A percentile compares a stretch with the other conserved stretches of the same genome.
Evolutionary conservation across 2,329 filamentous ascomycete genomes (phyloP).

Genomic region (Cercospora beticola): DNA sequence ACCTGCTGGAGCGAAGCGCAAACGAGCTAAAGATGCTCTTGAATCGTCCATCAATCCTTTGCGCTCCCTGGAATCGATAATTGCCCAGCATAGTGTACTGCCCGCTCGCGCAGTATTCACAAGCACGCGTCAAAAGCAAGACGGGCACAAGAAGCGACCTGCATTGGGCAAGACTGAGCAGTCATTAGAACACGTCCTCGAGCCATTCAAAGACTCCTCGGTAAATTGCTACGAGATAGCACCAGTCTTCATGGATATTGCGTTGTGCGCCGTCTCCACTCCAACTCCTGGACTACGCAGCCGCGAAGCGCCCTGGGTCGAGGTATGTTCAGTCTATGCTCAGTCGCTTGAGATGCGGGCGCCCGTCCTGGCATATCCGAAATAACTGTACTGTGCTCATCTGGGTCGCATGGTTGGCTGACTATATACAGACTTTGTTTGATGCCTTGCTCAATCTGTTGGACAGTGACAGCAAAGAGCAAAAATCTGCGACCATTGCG

Average conservation of each 20-base stretch:
- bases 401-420: not conserved
- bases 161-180: not conserved
- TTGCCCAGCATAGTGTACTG: constrained; percentile 46
- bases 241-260: constrained; percentile 41
- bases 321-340: constrained; percentile 24
- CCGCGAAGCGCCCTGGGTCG: constrained; percentile 47
- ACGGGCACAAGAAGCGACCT: not conserved
- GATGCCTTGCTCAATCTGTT: not conserved
- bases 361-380: not conserved
- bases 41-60: not conserved
- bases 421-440: constrained; percentile 1
- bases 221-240: constrained; percentile 13
- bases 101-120: constrained; percentile 44
- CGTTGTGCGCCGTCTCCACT: constrained; percentile 43
- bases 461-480: not conserved
- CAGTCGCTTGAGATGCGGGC: not conserved
- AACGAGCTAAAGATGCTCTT: constrained; percentile 11
- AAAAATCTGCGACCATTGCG: not conserved
- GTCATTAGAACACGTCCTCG: not conserved
- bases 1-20: constrained; percentile 21
- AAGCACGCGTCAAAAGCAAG: constrained; percentile 16
- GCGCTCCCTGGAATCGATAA: constrained; percentile 23
- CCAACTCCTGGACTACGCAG: constrained; percentile 43
- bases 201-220: constrained; percentile 8
- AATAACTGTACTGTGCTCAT: not conserved